phyloP scores from a whole-genome alignment of 192 early-diverging fungal genomes.

The Helicostylum pulchrum region DNA sequence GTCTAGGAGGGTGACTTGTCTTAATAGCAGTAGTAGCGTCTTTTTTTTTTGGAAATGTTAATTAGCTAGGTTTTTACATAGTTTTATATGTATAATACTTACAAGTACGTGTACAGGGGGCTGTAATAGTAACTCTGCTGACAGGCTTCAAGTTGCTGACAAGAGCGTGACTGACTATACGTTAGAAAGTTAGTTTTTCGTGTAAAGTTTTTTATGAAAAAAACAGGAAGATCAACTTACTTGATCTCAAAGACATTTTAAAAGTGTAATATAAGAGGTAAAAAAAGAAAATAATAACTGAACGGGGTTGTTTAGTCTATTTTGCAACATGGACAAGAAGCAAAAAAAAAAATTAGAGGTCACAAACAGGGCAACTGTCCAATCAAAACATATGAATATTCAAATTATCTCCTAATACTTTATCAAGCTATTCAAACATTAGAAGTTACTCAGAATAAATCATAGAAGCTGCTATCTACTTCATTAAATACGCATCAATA shows the following conservation, averaged over 20 bases:
- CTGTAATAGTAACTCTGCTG: not conserved
- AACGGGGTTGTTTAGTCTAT: not conserved
- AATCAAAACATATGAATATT: no score
- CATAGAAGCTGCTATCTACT: no score
- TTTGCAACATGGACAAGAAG: no score
- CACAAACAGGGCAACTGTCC: not conserved
- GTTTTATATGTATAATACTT: not conserved
- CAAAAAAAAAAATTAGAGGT: no score
- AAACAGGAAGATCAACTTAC: not conserved
- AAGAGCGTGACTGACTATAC: constrained; percentile 5
- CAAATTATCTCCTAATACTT: no score
- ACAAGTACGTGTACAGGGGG: constrained; percentile 7
- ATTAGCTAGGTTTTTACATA: not conserved
- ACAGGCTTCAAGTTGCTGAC: constrained; percentile 15
- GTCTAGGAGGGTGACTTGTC: constrained; percentile 36
- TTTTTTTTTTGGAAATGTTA: not conserved
- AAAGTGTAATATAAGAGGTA: not conserved
- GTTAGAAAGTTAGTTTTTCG: not conserved
- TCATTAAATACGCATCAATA: no score
- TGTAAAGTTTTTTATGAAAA: not conserved
- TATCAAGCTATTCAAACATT: no score
- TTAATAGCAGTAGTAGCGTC: constrained; percentile 30
- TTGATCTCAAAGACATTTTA: constrained; percentile 11
- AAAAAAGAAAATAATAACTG: constrained; percentile 1
- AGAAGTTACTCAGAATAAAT: no score